A percentile compares a stretch with the other conserved stretches of the same genome.
These are phyloP conservation scores for Pseudopithomyces maydicus DNA, from an alignment of 2,329 filamentous ascomycete genomes.

Conservation along the genomic window DNA sequence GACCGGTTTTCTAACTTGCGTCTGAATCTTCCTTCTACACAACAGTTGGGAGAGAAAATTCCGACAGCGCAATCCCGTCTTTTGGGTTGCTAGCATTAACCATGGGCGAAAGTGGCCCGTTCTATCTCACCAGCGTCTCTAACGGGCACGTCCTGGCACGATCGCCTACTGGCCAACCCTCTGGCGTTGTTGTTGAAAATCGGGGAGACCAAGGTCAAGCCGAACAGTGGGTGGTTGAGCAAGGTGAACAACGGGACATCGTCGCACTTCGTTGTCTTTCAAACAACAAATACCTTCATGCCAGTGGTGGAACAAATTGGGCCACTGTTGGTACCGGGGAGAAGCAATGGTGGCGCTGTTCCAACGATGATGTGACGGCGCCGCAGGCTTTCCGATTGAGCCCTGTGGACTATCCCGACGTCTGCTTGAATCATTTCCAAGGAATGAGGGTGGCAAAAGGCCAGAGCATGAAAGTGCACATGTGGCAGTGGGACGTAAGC, in stretches of 20 bases:
- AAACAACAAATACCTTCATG: neutral
- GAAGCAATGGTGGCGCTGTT: neutral
- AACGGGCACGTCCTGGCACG: neutral
- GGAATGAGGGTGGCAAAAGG: neutral
- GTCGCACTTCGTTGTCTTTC: neutral
- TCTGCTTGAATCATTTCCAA: neutral
- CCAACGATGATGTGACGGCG: neutral
- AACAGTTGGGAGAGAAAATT: neutral
- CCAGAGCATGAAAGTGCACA: constrained; percentile 2
- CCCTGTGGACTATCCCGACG: neutral
- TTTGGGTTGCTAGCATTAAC: neutral
- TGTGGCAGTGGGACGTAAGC: neutral
- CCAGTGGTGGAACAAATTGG: neutral
- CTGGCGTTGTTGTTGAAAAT: constrained; percentile 1
- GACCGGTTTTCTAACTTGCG: neutral
- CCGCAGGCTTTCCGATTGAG: neutral
- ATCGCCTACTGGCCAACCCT: neutral
- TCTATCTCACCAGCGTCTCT: constrained; percentile 1
- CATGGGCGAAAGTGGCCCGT: neutral
- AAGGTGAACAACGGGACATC: neutral
- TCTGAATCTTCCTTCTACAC: neutral
- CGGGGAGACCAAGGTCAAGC: neutral
- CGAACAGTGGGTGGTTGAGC: neutral
- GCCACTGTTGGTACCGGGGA: neutral
- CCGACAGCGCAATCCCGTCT: too few relatives aligned